These are phyloP conservation scores for Daldinia eschscholtzii DNA, from an alignment of 2,329 filamentous ascomycete genomes.

Conservation along the genomic window DNA sequence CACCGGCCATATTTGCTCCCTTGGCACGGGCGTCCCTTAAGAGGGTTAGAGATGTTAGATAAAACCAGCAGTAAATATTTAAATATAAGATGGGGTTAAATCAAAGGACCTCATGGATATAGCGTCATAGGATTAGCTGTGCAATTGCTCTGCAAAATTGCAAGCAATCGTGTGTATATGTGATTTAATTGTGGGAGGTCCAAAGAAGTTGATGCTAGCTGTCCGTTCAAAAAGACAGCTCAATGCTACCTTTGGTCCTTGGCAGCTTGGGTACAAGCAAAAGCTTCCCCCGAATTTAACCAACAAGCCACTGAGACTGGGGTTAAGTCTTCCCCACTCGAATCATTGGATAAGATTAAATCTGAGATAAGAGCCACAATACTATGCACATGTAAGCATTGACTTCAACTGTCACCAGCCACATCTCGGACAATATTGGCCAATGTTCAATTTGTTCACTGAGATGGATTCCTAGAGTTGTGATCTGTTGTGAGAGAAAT, in stretches of 20 bases:
- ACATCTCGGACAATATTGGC: constrained; percentile 13
- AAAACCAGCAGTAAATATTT: constrained; percentile 50
- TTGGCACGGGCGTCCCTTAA: constrained; percentile 50
- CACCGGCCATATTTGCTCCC: constrained; percentile 63
- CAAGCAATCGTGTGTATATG: constrained; percentile 30
- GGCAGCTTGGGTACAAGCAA: constrained; percentile 1
- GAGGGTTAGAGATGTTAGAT: constrained; percentile 50
- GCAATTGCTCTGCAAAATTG: constrained; percentile 27
- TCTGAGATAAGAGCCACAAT: not conserved
- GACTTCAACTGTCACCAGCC: constrained; percentile 16
- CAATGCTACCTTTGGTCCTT: not conserved
- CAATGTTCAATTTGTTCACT: constrained; percentile 11
- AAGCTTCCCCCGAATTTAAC: constrained; percentile 28
- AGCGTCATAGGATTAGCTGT: constrained; percentile 28
- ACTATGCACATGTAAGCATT: not conserved
- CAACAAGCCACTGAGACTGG: constrained; percentile 12
- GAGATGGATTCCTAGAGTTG: not conserved
- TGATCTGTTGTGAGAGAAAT: not conserved
- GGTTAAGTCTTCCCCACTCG: constrained; percentile 13
- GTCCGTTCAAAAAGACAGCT: constrained; percentile 31
- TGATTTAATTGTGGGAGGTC: constrained; percentile 15
- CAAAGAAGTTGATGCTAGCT: constrained; percentile 31
- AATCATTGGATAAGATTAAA: not conserved
- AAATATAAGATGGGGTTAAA: constrained; percentile 24
- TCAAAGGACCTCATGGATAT: constrained; percentile 22